Evolutionary conservation across 2,329 filamentous ascomycete species (phyloP).

Genomic region (Iodosphaeria phyllophila): DNA sequence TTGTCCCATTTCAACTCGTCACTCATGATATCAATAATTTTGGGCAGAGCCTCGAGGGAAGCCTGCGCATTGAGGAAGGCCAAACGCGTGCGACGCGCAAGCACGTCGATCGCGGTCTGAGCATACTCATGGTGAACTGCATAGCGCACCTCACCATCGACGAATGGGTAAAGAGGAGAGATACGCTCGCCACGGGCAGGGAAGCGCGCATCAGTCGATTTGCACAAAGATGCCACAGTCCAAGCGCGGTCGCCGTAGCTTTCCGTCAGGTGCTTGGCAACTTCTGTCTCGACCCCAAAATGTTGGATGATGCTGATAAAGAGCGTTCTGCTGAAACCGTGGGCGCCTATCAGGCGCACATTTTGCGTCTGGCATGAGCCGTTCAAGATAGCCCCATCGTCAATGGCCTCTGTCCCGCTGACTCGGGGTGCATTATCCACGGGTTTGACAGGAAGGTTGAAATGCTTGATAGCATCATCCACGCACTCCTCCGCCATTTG

Average conservation of each 20-base stretch:
- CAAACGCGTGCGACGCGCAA: constrained; percentile 67
- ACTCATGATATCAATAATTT: constrained; percentile 75
- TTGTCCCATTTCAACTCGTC: constrained; percentile 66
- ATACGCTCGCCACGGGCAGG: constrained; percentile 70
- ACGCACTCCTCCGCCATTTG: constrained; percentile 88
- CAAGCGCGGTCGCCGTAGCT: constrained; percentile 87
- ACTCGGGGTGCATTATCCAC: constrained; percentile 44
- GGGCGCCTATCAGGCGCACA: constrained; percentile 64
- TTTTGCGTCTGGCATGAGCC: constrained; percentile 71
- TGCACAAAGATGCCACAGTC: constrained; percentile 68
- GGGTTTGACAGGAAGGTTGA: constrained; percentile 39
- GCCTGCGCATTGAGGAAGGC: constrained; percentile 88
- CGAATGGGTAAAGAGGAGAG: constrained; percentile 66
- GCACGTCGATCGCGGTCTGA: constrained; percentile 73
- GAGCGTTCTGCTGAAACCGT: constrained; percentile 72
- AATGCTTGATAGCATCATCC: constrained; percentile 56
- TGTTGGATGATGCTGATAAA: constrained; percentile 94
- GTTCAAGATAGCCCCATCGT: constrained; percentile 44
- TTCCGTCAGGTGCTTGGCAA: constrained; percentile 72
- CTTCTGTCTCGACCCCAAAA: constrained; percentile 79
- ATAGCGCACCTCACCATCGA: constrained; percentile 83
- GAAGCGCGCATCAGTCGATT: constrained; percentile 60
- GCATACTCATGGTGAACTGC: constrained; percentile 80
- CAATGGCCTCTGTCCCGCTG: constrained; percentile 48
- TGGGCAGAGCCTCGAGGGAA: constrained; percentile 67